Evolutionary conservation across 1,284 basidiomycete genomes (phyloP).

Genomic region (Cryptococcus wingfieldii): DNA sequence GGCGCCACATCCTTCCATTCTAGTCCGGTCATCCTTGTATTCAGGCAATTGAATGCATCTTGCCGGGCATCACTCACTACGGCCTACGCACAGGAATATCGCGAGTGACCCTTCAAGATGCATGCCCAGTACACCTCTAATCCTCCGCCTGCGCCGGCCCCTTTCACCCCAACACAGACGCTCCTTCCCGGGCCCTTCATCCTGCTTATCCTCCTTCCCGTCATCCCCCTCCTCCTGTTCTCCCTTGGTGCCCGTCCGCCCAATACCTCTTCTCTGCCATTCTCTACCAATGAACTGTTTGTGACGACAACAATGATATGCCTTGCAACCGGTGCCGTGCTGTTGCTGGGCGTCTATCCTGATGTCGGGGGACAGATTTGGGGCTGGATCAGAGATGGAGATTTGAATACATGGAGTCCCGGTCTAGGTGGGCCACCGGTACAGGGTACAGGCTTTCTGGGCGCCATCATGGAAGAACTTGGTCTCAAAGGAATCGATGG

Average conservation of each 20-base stretch:
- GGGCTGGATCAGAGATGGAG: constrained; percentile 21
- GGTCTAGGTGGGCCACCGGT: not conserved
- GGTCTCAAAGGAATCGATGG: not conserved
- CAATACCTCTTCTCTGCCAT: constrained; percentile 22
- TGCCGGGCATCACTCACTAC: too few species aligned
- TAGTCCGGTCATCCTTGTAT: too few species aligned
- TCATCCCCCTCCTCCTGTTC: constrained; percentile 31
- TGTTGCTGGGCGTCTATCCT: constrained; percentile 26
- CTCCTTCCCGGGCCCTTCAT: constrained; percentile 33
- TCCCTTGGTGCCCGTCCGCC: constrained; percentile 33
- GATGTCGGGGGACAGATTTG: constrained; percentile 18
- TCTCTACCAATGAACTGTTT: constrained; percentile 29
- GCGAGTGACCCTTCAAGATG: not conserved
- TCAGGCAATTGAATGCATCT: too few species aligned
- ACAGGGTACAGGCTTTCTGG: too few species aligned
- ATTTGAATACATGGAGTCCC: not conserved
- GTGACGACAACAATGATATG: constrained; percentile 28
- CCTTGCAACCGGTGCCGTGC: constrained; percentile 24
- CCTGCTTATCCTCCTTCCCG: constrained; percentile 29
- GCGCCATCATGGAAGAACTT: not conserved
- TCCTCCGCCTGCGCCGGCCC: not conserved
- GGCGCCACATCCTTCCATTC: too few species aligned
- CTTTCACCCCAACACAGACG: constrained; percentile 7
- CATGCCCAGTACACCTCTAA: not conserved
- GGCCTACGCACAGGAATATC: too few species aligned